These are phyloP conservation scores for Tremella mesenterica DNA, from an alignment of 768 basidiomycete genomes.

Conservation along the genomic window DNA sequence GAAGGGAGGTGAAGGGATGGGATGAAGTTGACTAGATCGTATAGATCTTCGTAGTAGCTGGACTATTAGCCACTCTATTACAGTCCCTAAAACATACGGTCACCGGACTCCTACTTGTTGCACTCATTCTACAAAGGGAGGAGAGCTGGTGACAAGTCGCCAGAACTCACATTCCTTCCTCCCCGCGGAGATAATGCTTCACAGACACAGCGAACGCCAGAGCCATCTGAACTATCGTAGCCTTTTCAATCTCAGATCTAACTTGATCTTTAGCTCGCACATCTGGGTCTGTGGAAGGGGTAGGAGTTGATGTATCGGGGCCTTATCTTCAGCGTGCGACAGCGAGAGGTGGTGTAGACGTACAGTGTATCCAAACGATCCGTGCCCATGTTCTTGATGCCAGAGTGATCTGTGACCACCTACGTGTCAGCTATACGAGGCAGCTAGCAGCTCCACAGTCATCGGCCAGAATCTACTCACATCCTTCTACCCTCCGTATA, in stretches of 20 bases:
- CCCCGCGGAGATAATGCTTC: constrained; percentile 42
- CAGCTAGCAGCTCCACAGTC: not conserved
- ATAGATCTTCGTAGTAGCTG: constrained; percentile 43
- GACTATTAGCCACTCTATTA: constrained; percentile 1
- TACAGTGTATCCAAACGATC: constrained; percentile 41
- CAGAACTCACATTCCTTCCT: constrained; percentile 39
- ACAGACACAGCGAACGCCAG: constrained; percentile 39
- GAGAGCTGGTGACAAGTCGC: not conserved
- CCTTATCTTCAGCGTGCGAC: constrained; percentile 11
- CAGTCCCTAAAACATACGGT: too few relatives aligned
- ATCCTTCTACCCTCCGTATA: constrained; percentile 39
- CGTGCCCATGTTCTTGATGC: constrained; percentile 34
- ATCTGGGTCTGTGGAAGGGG: constrained; percentile 15
- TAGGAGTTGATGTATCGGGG: constrained; percentile 19
- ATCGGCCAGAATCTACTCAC: not conserved
- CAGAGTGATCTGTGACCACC: constrained; percentile 39
- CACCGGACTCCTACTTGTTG: too few relatives aligned
- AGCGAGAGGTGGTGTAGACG: constrained; percentile 1
- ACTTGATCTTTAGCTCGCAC: constrained; percentile 16
- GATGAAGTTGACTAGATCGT: constrained; percentile 38
- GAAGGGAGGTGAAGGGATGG: constrained; percentile 29
- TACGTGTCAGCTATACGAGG: too few relatives aligned
- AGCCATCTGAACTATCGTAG: constrained; percentile 33
- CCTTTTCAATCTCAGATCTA: constrained; percentile 29
- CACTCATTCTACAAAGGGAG: too few relatives aligned